Conservation (phyloP, 164 flowering plant genomes). For the Piper betle region DNA sequence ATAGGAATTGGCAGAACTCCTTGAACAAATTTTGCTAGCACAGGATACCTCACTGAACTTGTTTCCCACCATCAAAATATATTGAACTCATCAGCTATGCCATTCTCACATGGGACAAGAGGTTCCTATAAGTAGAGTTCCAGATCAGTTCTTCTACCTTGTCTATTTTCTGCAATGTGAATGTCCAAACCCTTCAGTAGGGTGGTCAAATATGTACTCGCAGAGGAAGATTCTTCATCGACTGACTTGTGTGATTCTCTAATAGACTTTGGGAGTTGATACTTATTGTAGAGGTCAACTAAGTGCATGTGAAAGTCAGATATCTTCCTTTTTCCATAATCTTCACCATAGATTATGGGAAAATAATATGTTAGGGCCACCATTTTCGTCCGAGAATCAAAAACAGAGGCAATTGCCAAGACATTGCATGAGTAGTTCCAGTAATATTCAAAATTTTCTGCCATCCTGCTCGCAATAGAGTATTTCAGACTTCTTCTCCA, state of each 20-base stretch:
- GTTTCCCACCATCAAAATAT: slow-evolving; percentile 83
- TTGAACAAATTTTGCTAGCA: background rate
- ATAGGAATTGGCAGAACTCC: slow-evolving; percentile 5
- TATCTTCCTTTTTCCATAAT: background rate
- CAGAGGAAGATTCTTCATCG: no score
- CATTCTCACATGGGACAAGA: slow-evolving; percentile 1
- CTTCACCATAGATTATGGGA: slow-evolving; percentile 4
- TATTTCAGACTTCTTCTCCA: background rate
- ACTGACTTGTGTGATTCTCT: no score
- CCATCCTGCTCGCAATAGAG: slow-evolving; percentile 1
- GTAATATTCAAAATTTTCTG: slow-evolving; percentile 3
- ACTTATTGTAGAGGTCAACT: slow-evolving; percentile 3
- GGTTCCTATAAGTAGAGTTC: slow-evolving; percentile 5
- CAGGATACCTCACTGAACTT: slow-evolving; percentile 60
- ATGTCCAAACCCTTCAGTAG: background rate
- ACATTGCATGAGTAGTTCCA: slow-evolving; percentile 1
- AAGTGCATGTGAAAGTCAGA: background rate
- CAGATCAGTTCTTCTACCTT: slow-evolving; percentile 3
- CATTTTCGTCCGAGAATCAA: slow-evolving; percentile 8
- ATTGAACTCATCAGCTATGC: slow-evolving; percentile 32
- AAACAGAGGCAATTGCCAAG: slow-evolving; percentile 4
- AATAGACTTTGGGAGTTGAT: no score
- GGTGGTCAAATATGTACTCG: no score
- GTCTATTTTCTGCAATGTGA: slow-evolving; percentile 1
- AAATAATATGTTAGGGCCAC: slow-evolving; percentile 4